Percentiles rank a stretch among this genome's conserved stretches.
Evolutionary conservation across 2,329 filamentous ascomycete species (phyloP).

Genomic region (Trichoderma sp.): DNA sequence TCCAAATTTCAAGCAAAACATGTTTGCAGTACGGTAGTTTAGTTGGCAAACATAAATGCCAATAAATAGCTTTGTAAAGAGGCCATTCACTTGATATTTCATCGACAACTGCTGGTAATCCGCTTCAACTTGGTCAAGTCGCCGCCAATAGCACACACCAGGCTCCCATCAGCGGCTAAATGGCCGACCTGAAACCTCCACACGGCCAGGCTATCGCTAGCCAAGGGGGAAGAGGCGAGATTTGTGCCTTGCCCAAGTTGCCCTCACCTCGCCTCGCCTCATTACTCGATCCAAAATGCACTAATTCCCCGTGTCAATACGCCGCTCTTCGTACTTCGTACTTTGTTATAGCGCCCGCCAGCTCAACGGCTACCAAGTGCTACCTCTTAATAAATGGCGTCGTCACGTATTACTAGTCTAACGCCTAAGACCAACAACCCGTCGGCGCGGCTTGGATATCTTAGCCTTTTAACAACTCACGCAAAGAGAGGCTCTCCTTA

Average conservation of each 20-base stretch:
- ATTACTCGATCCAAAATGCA: conserved; percentile 14
- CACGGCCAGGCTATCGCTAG: conserved; percentile 1
- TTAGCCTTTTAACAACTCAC: conserved; percentile 13
- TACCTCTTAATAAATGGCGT: conserved; percentile 7
- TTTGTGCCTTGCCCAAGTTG: neutral
- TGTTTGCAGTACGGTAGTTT: no score
- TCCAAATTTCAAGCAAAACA: neutral
- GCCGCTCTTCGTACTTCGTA: neutral
- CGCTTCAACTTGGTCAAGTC: neutral
- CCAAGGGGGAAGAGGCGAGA: conserved; percentile 11
- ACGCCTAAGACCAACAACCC: conserved; percentile 16
- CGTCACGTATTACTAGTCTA: conserved; percentile 8
- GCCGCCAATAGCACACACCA: neutral
- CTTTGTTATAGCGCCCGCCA: conserved; percentile 21
- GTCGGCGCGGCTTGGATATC: neutral
- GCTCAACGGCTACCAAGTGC: neutral
- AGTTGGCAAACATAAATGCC: neutral
- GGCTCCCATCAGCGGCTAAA: conserved; percentile 1
- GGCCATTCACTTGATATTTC: neutral
- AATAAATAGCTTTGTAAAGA: neutral
- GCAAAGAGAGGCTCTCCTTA: neutral
- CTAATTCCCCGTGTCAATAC: conserved; percentile 14
- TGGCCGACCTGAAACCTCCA: conserved; percentile 21
- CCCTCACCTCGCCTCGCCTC: neutral
- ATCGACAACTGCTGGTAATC: neutral